Base-by-base conservation (phyloP, 768 basidiomycete species). In the Tephrocybe sp. region DNA sequence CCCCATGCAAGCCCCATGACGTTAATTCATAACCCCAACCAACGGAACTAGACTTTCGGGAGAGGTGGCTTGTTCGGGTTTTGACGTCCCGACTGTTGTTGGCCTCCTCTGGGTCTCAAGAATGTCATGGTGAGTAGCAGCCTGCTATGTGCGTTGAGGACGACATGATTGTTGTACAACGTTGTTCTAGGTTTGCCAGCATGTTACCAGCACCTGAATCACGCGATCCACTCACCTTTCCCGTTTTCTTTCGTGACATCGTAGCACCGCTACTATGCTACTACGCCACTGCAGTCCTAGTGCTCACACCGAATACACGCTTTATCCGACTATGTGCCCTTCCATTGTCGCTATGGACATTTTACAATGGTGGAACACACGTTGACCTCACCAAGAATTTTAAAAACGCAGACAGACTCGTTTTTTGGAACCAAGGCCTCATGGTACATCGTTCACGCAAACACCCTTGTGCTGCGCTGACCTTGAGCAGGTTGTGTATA, bases 281-380 rank as follows among this genome's bases (percentile, higher is more conserved):
- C 62, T 80, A 78, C 66, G 63, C 57, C 10, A 76, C 77, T 46
- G 82, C 82, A 11, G 60, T 80, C 27, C 70, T 85, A 42, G 77
- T 82, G 6, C 66, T 79, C 31, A 59, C 74, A 12, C 76, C 76
- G 0, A 63, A 62, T 25, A 80, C 81, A 1, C 62, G 65, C 38
- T 40, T 64, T 3, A 60, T 75, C 48, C 75, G 80, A 39, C 50
- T 72, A 25, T 73, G 76, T 11, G 53, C 83, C 29, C 68, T 83
- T 22, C 79, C 80, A 2, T 50, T 78, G 11, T 72, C 78, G 3
- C 59, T 78, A 24, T 77, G 71, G 67, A 48, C 63, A 6, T 60
- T 73, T 15, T 76, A 74, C 46, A 69, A 74, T 12, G 71, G 73
- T 3, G 62, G 65, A 12, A 77, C 75, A 19, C 63, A 61, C n/a